Evolutionary conservation across 1,284 basidiomycete species (phyloP), one percentile per base, ranked within the genome.

Genomic region (Ceratobasidium sp.): DNA sequence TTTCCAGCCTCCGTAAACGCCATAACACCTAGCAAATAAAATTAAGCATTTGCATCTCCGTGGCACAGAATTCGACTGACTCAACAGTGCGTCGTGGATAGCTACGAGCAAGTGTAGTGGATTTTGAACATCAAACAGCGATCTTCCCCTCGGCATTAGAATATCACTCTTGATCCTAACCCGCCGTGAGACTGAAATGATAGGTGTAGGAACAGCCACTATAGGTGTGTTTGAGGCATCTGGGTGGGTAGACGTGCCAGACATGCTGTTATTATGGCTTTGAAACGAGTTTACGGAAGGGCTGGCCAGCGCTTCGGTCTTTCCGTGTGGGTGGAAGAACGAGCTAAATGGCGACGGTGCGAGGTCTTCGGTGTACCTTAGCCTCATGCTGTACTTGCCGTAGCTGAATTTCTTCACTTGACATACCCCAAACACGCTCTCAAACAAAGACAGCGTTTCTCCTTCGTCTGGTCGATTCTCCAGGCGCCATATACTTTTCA

Each of bases 1-100:
- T 59, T 59, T 1, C 57, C 57, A 6, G 57, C 57, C 57, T 59
- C 57, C 2, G 57, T 59, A 3, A 59, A 16, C n/a, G 57, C 57
- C 57, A 59, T 59, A 21, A 59, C 41, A 23, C 57, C 57, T 59
- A 41, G n/a, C n/a, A 23, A 1, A 26, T 28, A 18, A 12, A 39
- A 5, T 39, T 39, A 5, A n/a, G 36, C 14, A 6, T 6, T 5
- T 14, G 14, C 6, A 14, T 14, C 14, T 14, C 14, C 14, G 14
- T 6, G 14, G 36, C 6, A 6, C 5, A 5, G 36, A 39, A 5
- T 6, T 14, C 6, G 14, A 39, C 14, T 6, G 9, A 46, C 45
- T 18, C 45, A 46, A 5, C n/a, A 60, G 21, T 8, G 58, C 58
- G 23, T 60, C 58, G 21, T 60, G 58, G 2, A 60, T 46, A 23